phyloP scores from a whole-genome alignment of 257 asterid genomes.

The Ballota nigra region DNA sequence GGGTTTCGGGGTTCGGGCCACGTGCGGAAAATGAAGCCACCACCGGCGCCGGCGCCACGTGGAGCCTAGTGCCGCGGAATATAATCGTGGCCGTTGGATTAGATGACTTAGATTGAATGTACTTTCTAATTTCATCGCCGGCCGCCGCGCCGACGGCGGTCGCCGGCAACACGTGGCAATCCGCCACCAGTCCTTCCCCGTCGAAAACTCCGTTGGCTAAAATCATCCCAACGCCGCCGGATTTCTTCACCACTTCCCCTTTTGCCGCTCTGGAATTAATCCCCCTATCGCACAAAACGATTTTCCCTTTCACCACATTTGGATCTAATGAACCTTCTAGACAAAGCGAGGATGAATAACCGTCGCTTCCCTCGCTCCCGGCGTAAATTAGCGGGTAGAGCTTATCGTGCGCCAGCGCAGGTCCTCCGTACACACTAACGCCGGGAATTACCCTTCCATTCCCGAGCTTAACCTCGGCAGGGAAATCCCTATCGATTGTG shows the following conservation, averaged over 20 bases:
- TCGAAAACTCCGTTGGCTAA: conserved; percentile 80
- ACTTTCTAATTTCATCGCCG: conserved; percentile 67
- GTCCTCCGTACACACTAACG: conserved; percentile 74
- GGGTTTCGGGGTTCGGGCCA: conserved; percentile 82
- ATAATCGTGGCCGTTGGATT: conserved; percentile 53
- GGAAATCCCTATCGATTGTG: conserved; percentile 79
- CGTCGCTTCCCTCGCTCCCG: conserved; percentile 79
- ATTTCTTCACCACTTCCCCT: conserved; percentile 84
- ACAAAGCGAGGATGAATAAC: conserved; percentile 74
- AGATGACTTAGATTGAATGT: conserved; percentile 41
- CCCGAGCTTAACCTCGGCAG: conserved; percentile 77
- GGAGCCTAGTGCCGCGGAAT: conserved; percentile 64
- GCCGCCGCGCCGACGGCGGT: conserved; percentile 65
- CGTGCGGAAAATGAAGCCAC: conserved; percentile 87
- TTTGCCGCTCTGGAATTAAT: conserved; percentile 74
- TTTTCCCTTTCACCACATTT: conserved; percentile 52
- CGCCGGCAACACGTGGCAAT: conserved; percentile 82
- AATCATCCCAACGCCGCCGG: conserved; percentile 87
- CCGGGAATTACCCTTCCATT: conserved; percentile 60
- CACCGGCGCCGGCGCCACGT: conserved; percentile 77
- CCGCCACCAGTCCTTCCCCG: conserved; percentile 86
- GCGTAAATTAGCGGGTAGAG: conserved; percentile 74
- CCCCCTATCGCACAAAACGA: conserved; percentile 79
- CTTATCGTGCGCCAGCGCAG: conserved; percentile 50
- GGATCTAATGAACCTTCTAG: conserved; percentile 73